Percentiles rank a stretch among this genome's conserved stretches.
Conservation (phyloP, 1,284 basidiomycete genomes). For the Cerrena zonata region DNA sequence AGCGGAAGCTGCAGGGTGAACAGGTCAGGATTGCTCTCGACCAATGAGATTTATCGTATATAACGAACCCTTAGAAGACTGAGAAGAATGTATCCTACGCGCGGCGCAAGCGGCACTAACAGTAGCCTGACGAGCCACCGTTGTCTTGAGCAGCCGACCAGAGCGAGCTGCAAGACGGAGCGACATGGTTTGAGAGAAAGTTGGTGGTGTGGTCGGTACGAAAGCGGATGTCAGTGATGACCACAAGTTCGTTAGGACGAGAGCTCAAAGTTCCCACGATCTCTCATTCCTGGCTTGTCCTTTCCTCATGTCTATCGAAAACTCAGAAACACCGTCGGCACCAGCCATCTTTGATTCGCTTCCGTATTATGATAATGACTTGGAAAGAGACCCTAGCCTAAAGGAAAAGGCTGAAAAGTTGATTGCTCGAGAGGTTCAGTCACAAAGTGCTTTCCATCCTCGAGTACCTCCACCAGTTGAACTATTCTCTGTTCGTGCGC, state of each 20-base stretch:
- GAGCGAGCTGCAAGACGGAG: conserved; percentile 43
- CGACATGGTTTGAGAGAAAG: conserved; percentile 38
- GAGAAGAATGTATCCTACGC: conserved; percentile 40
- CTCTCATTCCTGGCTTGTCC: conserved; percentile 11
- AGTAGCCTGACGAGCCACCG: conserved; percentile 22
- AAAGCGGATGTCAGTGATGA: background rate
- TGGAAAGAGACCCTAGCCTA: conserved; percentile 69
- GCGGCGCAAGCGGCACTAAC: conserved; percentile 18
- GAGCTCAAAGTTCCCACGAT: conserved; percentile 10
- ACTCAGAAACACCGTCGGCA: background rate
- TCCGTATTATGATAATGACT: conserved; percentile 91
- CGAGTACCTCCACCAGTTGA: conserved; percentile 64
- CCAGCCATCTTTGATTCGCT: conserved; percentile 66
- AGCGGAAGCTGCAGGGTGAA: conserved; percentile 44
- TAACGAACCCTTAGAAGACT: conserved; percentile 42
- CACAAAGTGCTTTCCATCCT: conserved; percentile 53
- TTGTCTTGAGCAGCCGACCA: conserved; percentile 32
- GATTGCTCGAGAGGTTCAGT: conserved; percentile 61
- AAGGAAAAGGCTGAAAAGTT: conserved; percentile 70
- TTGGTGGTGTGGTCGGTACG: conserved; percentile 2
- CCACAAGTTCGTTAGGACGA: background rate
- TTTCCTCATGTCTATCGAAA: conserved; percentile 12
- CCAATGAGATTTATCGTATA: conserved; percentile 2
- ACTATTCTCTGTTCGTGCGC: conserved; percentile 59
- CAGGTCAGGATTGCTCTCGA: conserved; percentile 8